Base-by-base conservation (phyloP, 352 stramenopile species). In the Globisporangium acanthophoron region DNA sequence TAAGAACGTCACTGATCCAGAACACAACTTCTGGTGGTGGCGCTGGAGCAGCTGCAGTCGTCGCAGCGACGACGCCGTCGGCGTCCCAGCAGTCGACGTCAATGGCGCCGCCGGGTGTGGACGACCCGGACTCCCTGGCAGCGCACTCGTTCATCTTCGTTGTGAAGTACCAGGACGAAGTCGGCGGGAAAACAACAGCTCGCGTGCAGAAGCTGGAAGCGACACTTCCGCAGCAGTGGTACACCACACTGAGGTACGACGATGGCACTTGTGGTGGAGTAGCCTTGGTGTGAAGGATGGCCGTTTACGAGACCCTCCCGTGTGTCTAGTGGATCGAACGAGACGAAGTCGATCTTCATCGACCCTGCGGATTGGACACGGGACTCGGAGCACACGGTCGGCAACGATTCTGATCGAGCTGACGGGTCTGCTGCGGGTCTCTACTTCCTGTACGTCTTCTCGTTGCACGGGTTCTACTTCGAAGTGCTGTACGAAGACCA, bases 91-190 rank as follows among this genome's bases (percentile, higher is more conserved):
- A 68, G 65, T 41, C 37, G 37, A 41, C 37, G 37, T 8, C 37
- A 13, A 15, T 41, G 37, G 8, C 37, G 37, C 37, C 12, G 37
- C 12, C 37, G 37, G 8, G 37, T 41, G 37, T 41, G 37, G 12
- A 8, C 41, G 49, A 52, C 13, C 5, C 64, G 3, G 59, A 52
- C 27, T 51, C 33, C 18, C 21, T 20, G 56, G 16, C 64, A 18
- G 54, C 55, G 12, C 65, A 84, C 41, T 78, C 76, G 21, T 82
- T 82, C 31, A 58, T 86, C 12, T 84, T 86, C 35, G 50, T 86
- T 29, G 48, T 84, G 47, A 66, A 67, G 55, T 24, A 7, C 12
- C 24, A 59, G 7, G 52, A 49, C 24, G 45, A 61, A 13, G 31
- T 48, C 2, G 27, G 20, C 31, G 13, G 31, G 56, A 11, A 56